phyloP scores from a whole-genome alignment of 1,139 yeast genomes.

The Scheffersomyces parashehatae region DNA sequence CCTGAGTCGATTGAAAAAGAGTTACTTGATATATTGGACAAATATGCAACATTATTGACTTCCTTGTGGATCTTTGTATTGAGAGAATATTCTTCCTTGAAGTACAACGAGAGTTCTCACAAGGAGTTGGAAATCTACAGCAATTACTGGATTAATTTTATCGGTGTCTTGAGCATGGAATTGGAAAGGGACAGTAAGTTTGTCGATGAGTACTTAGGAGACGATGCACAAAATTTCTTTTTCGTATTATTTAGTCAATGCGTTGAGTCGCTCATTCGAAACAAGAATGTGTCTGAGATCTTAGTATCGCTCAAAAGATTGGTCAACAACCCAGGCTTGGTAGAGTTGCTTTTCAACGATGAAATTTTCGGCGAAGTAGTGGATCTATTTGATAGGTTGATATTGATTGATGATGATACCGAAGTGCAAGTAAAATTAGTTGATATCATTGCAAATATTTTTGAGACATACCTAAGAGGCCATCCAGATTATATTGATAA shows the following conservation, averaged over 20 bases:
- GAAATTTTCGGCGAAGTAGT: slow-evolving; percentile 73
- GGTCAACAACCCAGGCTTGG: slow-evolving; percentile 57
- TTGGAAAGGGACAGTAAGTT: slow-evolving; percentile 51
- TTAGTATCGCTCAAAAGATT: slow-evolving; percentile 58
- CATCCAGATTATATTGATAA: slow-evolving; percentile 40
- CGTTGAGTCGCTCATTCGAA: slow-evolving; percentile 65
- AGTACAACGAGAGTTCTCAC: slow-evolving; percentile 51
- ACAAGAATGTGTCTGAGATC: slow-evolving; percentile 40
- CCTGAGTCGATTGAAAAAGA: slow-evolving; percentile 34
- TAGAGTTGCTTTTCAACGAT: slow-evolving; percentile 63
- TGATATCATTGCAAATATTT: slow-evolving; percentile 56
- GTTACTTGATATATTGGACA: slow-evolving; percentile 47
- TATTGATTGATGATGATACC: slow-evolving; percentile 56
- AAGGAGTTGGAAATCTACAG: slow-evolving; percentile 60
- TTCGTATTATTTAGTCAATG: slow-evolving; percentile 85
- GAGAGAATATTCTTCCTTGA: slow-evolving; percentile 70
- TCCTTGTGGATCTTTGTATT: slow-evolving; percentile 81
- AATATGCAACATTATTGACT: slow-evolving; percentile 59
- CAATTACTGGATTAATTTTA: slow-evolving; percentile 75
- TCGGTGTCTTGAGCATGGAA: slow-evolving; percentile 72
- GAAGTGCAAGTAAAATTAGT: slow-evolving; percentile 56
- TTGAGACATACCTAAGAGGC: slow-evolving; percentile 26
- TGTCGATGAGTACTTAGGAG: slow-evolving; percentile 48
- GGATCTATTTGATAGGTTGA: slow-evolving; percentile 73
- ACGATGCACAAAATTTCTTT: slow-evolving; percentile 72